phyloP scores from a whole-genome alignment of 2,329 filamentous ascomycete genomes.

The Paraphoma chrysanthemicola region DNA sequence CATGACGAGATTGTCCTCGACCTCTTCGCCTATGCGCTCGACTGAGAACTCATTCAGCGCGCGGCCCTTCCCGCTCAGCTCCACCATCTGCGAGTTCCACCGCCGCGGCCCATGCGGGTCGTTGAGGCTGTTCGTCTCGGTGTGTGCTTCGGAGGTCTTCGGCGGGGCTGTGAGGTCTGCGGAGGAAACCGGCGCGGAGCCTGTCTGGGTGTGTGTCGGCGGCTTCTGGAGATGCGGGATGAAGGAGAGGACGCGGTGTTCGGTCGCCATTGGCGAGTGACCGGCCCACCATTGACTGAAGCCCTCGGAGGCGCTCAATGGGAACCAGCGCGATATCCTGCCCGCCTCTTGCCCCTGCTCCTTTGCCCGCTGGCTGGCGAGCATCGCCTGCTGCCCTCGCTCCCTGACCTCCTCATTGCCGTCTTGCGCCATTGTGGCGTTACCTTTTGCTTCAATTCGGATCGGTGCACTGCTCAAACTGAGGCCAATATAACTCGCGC shows the following conservation, averaged over 20 bases:
- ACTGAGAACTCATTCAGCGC: slow-evolving; percentile 93
- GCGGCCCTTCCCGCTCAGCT: slow-evolving; percentile 83
- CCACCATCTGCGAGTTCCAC: slow-evolving; percentile 86
- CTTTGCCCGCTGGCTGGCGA: slow-evolving; percentile 57
- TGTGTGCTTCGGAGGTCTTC: slow-evolving; percentile 47
- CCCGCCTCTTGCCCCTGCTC: slow-evolving; percentile 45
- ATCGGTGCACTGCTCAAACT: slow-evolving; percentile 36
- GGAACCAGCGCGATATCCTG: slow-evolving; percentile 66
- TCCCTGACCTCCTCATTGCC: slow-evolving; percentile 22
- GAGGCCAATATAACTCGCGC: slow-evolving; percentile 40
- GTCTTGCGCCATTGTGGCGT: slow-evolving; percentile 37
- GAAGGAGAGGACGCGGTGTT: slow-evolving; percentile 85
- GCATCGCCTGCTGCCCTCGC: slow-evolving; percentile 53
- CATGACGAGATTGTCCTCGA: slow-evolving; percentile 90
- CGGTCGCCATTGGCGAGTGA: slow-evolving; percentile 80
- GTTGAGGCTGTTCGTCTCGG: slow-evolving; percentile 56
- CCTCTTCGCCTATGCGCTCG: slow-evolving; percentile 78
- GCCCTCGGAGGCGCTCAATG: slow-evolving; percentile 89
- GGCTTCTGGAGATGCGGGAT: slow-evolving; percentile 81
- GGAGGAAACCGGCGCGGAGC: slow-evolving; percentile 56
- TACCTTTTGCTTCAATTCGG: slow-evolving; percentile 29
- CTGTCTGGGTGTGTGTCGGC: slow-evolving; percentile 72
- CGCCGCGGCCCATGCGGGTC: slow-evolving; percentile 85
- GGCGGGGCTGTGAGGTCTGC: slow-evolving; percentile 48
- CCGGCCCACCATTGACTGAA: slow-evolving; percentile 78